Percentiles rank a stretch among this genome's conserved stretches.
phyloP scores from a whole-genome alignment of 1,284 basidiomycete species.

The Gomphus bonarii region DNA sequence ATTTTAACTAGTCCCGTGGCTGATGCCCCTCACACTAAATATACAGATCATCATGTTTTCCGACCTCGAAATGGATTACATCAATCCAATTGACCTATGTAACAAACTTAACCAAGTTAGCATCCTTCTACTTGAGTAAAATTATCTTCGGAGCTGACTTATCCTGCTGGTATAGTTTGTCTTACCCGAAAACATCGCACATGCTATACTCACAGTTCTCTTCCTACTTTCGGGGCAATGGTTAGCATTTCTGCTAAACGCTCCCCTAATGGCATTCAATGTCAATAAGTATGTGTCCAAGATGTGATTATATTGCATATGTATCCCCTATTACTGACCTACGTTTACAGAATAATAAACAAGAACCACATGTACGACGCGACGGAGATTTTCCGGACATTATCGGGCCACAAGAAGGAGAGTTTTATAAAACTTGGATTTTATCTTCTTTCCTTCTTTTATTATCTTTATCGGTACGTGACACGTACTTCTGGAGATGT shows the following conservation, averaged over 20 bases:
- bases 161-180: conserved; percentile 64
- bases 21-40: neutral
- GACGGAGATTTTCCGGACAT: conserved; percentile 96
- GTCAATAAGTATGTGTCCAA: conserved; percentile 73
- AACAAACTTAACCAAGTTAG: conserved; percentile 97
- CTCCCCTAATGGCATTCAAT: conserved; percentile 85
- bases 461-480: conserved; percentile 88
- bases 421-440: conserved; percentile 95
- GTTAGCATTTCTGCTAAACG: conserved; percentile 87
- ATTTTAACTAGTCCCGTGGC: neutral
- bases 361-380: conserved; percentile 99
- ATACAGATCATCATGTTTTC: conserved; percentile 98
- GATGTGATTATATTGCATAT: neutral
- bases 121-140: conserved; percentile 1
- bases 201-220: conserved; percentile 80
- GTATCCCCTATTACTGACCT: neutral
- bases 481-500: neutral
- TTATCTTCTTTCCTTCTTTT: conserved; percentile 92
- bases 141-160: neutral
- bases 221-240: conserved; percentile 96
- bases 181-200: conserved; percentile 91
- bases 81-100: conserved; percentile 99
- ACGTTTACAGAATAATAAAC: conserved; percentile 65
- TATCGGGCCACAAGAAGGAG: conserved; percentile 93
- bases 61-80: conserved; percentile 96